Evolutionary conservation across 352 stramenopile species (phyloP).

Genomic region (Globisporangium iwayamae): DNA sequence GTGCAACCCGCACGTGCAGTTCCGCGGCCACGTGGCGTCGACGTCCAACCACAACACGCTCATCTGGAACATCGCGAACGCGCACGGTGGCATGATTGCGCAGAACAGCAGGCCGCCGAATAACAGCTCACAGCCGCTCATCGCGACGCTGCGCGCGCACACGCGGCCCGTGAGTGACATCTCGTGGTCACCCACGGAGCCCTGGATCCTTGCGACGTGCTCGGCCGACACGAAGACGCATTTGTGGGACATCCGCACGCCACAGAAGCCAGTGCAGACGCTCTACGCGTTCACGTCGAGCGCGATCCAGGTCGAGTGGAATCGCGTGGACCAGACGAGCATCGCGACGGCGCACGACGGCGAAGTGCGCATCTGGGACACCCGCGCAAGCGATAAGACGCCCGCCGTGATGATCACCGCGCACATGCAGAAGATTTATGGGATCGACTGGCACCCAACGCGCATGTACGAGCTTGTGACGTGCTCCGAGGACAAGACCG

Average conservation of each 20-base stretch:
- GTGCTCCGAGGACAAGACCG: constrained; percentile 81
- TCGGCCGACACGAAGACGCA: constrained; percentile 77
- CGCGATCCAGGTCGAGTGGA: constrained; percentile 75
- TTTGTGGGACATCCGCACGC: constrained; percentile 79
- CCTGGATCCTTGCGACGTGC: constrained; percentile 72
- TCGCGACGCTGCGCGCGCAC: constrained; percentile 72
- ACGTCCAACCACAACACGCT: constrained; percentile 82
- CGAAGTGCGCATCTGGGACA: constrained; percentile 78
- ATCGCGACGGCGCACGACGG: constrained; percentile 80
- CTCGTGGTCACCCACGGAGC: constrained; percentile 69
- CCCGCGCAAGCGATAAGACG: constrained; percentile 45
- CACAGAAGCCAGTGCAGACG: constrained; percentile 63
- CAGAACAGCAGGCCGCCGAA: constrained; percentile 15
- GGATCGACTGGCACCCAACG: constrained; percentile 77
- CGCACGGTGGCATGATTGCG: constrained; percentile 15
- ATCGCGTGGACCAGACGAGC: constrained; percentile 57
- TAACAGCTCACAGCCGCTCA: constrained; percentile 36
- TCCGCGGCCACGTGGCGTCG: constrained; percentile 63
- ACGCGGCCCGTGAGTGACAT: constrained; percentile 75
- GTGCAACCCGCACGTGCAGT: constrained; percentile 71
- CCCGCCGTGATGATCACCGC: constrained; percentile 64
- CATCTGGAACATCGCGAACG: constrained; percentile 65
- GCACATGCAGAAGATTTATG: constrained; percentile 85
- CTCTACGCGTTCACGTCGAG: constrained; percentile 65
- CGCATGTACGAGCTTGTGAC: constrained; percentile 79